Evolutionary conservation across 257 asterid genomes (phyloP).

Genomic region (Solanum virginianum): DNA sequence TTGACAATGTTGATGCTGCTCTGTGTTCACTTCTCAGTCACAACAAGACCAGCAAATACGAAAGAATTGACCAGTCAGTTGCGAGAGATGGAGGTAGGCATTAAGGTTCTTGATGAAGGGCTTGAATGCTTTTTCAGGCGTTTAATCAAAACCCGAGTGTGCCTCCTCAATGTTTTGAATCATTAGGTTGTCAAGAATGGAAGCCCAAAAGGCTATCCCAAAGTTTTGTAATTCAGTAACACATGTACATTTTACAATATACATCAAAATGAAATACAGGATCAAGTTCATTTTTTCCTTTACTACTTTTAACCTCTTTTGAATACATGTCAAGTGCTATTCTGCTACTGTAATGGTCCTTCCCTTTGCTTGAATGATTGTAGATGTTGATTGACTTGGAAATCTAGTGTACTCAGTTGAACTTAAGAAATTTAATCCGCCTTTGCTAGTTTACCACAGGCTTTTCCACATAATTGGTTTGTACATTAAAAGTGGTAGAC

Average conservation of each 20-base stretch:
- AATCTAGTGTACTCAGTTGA: background rate
- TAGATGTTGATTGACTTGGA: background rate
- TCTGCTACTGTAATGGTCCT: background rate
- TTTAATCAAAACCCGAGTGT: conserved; percentile 28
- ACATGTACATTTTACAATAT: background rate
- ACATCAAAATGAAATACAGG: background rate
- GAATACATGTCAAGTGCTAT: background rate
- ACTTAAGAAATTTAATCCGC: background rate
- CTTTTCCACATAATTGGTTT: background rate
- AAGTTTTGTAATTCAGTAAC: background rate
- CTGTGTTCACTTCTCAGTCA: background rate
- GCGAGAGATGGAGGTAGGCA: conserved; percentile 16
- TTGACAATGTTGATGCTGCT: conserved; percentile 13
- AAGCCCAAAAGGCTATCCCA: background rate
- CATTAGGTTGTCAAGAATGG: background rate
- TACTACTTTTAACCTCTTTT: background rate
- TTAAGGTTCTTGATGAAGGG: conserved; percentile 17
- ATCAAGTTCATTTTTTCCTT: background rate
- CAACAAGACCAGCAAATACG: background rate
- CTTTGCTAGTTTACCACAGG: background rate
- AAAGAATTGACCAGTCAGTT: conserved; percentile 9
- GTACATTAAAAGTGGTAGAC: background rate
- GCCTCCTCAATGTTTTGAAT: conserved; percentile 24
- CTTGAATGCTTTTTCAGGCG: conserved; percentile 18
- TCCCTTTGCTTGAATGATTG: background rate